Percentiles rank a stretch among this genome's conserved stretches.
phyloP scores from a whole-genome alignment of 1,139 yeast genomes.

The Blastobotrys ciferrii region DNA sequence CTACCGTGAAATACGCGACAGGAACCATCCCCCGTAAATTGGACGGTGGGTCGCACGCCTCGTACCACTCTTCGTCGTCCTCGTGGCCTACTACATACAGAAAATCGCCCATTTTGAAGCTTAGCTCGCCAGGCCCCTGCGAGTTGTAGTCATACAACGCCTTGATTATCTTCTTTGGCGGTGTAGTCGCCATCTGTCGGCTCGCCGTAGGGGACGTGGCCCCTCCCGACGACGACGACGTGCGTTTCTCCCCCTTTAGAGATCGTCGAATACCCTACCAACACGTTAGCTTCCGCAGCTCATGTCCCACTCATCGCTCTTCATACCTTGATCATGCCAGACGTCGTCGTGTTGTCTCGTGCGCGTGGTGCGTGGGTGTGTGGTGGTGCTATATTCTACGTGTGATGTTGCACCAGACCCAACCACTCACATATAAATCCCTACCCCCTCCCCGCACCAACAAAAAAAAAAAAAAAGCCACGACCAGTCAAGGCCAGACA shows the following conservation, averaged over 20 bases:
- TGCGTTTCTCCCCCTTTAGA: constrained; percentile 36
- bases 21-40: constrained; percentile 86
- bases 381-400: not conserved
- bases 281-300: not conserved
- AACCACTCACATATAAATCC: not conserved
- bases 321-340: constrained; percentile 12
- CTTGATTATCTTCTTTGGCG: constrained; percentile 78
- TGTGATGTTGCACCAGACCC: not conserved
- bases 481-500: too few species aligned
- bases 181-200: constrained; percentile 32
- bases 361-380: not conserved
- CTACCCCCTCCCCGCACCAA: not conserved
- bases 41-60: constrained; percentile 84
- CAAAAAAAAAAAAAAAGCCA: not conserved
- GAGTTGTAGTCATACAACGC: constrained; percentile 79
- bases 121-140: constrained; percentile 78
- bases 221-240: constrained; percentile 30
- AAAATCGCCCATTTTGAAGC: constrained; percentile 79
- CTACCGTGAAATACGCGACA: constrained; percentile 73
- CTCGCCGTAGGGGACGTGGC: constrained; percentile 4
- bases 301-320: not conserved
- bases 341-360: not conserved
- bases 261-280: constrained; percentile 37
- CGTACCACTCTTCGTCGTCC: constrained; percentile 72
- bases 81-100: constrained; percentile 74